Conservation (phyloP, 139 green algal species). For the Mesotaenium endlicherianum region DNA sequence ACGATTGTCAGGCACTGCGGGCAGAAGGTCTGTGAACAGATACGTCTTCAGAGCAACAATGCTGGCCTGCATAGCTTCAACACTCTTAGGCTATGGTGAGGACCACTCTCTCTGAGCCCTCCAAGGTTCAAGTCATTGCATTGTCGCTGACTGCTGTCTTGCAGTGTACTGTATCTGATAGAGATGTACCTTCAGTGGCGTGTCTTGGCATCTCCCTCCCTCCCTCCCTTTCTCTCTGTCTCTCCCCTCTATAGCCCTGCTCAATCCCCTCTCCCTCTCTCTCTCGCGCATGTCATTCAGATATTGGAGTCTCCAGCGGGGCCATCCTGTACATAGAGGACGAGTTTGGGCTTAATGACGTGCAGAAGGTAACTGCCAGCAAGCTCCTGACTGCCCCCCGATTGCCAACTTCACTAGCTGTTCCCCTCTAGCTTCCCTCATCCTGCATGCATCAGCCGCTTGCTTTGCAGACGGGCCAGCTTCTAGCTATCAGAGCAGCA, state of each 20-base stretch:
- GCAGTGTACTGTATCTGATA: background rate
- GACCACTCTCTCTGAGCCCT: background rate
- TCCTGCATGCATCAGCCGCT: no score
- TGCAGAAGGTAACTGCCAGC: slow-evolving; percentile 33
- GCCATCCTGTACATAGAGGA: slow-evolving; percentile 39
- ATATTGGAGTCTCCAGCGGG: slow-evolving; percentile 53
- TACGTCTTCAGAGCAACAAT: slow-evolving; percentile 7
- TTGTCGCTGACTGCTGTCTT: background rate
- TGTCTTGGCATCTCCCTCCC: background rate
- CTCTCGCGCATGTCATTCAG: slow-evolving; percentile 13
- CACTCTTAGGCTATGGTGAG: slow-evolving; percentile 25
- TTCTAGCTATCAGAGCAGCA: no score
- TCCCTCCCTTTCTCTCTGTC: background rate
- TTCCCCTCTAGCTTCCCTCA: no score
- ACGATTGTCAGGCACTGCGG: no score
- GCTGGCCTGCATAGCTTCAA: slow-evolving; percentile 11
- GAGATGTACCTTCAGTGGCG: background rate
- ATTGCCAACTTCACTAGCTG: no score
- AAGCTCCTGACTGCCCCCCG: no score
- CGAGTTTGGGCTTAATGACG: slow-evolving; percentile 18
- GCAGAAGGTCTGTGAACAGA: background rate
- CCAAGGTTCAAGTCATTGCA: background rate
- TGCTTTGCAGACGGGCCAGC: no score
- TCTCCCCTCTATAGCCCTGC: background rate
- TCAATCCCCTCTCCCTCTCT: background rate